Evolutionary conservation across 2,329 filamentous ascomycete species (phyloP), one percentile per base, ranked within the genome.

Genomic region (Fusarium chlamydosporum): DNA sequence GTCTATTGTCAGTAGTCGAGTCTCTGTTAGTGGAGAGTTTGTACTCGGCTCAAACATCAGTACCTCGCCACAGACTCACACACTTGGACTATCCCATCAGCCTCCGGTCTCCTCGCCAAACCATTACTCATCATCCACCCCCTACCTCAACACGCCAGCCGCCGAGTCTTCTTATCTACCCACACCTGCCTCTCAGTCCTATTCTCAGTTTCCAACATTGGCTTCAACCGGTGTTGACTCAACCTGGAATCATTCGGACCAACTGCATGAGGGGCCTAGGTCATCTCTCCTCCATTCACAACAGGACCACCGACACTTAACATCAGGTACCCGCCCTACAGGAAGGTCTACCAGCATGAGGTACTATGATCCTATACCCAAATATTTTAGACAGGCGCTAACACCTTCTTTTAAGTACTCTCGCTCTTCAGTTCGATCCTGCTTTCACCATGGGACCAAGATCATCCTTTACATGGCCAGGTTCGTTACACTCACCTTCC

Each of bases 391-490:
- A 20, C 34, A 46, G 33, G 33, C 20, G 40, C 70, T 75, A 65
- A 74, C 35, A 18, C 53, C 26, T 10, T 26, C 29, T 20, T 34
- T 47, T 61, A 65, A 84, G 82, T 74, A 81, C 84, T 75, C 81
- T 85, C 68, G 83, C 84, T 69, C 78, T 84, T 53, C 81, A 84
- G 59, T 86, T 83, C 75, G 84, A 87, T 70, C 79, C 83, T 27
- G 78, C 80, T 68, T 85, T 86, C 74, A 79, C 78, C 67, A 85
- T 87, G 83, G 84, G 83, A 52, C 80, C 80, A 53, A 80, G 84
- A 74, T 82, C 84, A 41, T 78, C 82, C 29, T 86, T 83, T 68
- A 79, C 81, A 43, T 87, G 85, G 85, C 83, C 82, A 70, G 81
- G 82, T 83, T 79, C 58, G 75, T 68, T 59, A 16, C 46, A 41